Conservation (phyloP, 164 flowering plant genomes). For the Akebia trifoliata region DNA sequence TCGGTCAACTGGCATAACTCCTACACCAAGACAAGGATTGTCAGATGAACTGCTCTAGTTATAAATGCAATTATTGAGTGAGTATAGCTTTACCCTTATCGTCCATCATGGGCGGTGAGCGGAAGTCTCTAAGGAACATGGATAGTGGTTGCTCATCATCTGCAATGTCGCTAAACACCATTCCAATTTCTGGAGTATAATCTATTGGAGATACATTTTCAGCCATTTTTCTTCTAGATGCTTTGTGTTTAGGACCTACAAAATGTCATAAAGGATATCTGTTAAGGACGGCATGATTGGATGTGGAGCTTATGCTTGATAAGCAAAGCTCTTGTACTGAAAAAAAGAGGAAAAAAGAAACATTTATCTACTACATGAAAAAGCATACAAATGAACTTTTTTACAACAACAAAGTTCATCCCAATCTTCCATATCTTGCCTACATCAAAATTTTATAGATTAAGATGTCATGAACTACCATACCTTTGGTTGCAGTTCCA, state of each 20-base stretch:
- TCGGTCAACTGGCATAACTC: not conserved
- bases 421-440: no score
- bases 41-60: not conserved
- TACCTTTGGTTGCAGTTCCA: no score
- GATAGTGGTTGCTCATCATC: conserved; percentile 39
- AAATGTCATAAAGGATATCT: not conserved
- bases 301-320: not conserved
- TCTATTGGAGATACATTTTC: conserved; percentile 1
- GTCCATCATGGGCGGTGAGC: not conserved
- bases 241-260: not conserved
- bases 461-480: no score
- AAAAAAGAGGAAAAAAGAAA: no score
- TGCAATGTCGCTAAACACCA: conserved; percentile 2
- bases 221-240: conserved; percentile 4
- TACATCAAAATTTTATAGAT: no score
- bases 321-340: not conserved
- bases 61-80: not conserved
- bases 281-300: not conserved
- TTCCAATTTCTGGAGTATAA: conserved; percentile 8
- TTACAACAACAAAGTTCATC: no score
- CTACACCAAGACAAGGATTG: not conserved
- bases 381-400: no score
- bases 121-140: conserved; percentile 22
- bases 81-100: not conserved
- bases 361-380: no score